Evolutionary conservation across 2,329 filamentous ascomycete genomes (phyloP).

Genomic region (Stachybotrys echinatus): DNA sequence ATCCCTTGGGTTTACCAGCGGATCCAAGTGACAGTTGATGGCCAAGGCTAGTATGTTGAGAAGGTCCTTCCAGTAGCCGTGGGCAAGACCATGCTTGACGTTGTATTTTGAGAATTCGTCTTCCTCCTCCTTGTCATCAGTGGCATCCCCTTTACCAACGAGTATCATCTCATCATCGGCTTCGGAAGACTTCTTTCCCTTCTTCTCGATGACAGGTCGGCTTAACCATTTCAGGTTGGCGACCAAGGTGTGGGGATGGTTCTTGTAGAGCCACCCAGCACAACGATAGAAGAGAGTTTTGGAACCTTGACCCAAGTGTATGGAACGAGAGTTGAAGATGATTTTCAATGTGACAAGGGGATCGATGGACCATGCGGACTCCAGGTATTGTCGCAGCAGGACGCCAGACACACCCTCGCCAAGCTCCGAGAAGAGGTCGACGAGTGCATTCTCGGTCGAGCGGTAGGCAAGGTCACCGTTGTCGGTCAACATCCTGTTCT

Average conservation of each 20-base stretch:
- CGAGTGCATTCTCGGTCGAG: conserved; percentile 38
- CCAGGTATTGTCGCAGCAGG: conserved; percentile 34
- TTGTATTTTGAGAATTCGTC: conserved; percentile 31
- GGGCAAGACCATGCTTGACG: conserved; percentile 42
- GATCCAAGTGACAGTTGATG: conserved; percentile 39
- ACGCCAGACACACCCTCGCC: conserved; percentile 31
- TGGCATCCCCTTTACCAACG: conserved; percentile 21
- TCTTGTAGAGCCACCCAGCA: conserved; percentile 49
- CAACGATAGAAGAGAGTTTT: conserved; percentile 43
- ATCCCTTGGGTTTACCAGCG: conserved; percentile 29
- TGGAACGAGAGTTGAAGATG: conserved; percentile 56
- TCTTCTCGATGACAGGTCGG: conserved; percentile 51
- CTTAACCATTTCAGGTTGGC: conserved; percentile 50
- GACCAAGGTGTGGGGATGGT: conserved; percentile 50
- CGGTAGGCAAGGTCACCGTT: conserved; percentile 44
- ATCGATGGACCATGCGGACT: conserved; percentile 44
- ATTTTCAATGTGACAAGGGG: conserved; percentile 47
- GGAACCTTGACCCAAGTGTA: conserved; percentile 52
- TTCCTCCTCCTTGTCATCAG: conserved; percentile 22
- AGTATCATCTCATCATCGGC: conserved; percentile 28
- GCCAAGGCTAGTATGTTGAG: conserved; percentile 51
- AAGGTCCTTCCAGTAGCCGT: conserved; percentile 60
- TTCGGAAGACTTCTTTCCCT: conserved; percentile 30
- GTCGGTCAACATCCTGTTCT: conserved; percentile 45
- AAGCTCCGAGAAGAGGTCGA: conserved; percentile 51